Evolutionary conservation across 192 early-diverging fungal genomes (phyloP), one percentile per base, ranked within the genome.

Genomic region (Entomortierella lignicola): DNA sequence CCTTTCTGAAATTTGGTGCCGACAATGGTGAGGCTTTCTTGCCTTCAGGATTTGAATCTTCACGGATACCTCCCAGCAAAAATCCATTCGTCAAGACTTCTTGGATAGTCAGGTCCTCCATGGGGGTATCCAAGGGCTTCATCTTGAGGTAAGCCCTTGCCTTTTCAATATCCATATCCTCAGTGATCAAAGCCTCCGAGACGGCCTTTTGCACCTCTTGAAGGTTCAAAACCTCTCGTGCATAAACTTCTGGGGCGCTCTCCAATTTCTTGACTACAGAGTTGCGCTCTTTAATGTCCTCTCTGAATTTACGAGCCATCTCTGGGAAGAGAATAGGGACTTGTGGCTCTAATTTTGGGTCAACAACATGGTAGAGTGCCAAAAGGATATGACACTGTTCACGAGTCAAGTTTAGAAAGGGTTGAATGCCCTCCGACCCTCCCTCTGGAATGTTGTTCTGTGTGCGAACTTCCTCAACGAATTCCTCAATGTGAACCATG

Each of bases 161-260:
- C 61, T 82, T 81, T 27, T 82, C 72, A 17, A 71, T 66, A 51
- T 87, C 68, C 86, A 87, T 85, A 50, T 87, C 82, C 0, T 62
- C 53, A 7, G 70, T 61, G 4, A 82, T 60, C 60, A 85, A 56
- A 3, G 80, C 71, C 47, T 52, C 59, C 11, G 82, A 72, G 20
- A 84, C 86, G n/a, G 83, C 80, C 57, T 84, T 82, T 34, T 87
- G 86, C 57, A 85, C 70, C 42, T 77, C 66, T 21, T 77, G 82
- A 48, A 87, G 54, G 39, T 85, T 70, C 20, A 81, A 66, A 20
- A 79, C 83, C 48, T 87, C 86, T 43, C 84, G 62, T 2, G 30
- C 12, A 50, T 71, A 87, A 2, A 62, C 54, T 25, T 77, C 63
- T 51, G 72, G 42, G 20, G 82, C 82, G 41, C 86, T 71, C 47